Conservation (phyloP, 129 eudicot species). For the Arctium lappa region DNA sequence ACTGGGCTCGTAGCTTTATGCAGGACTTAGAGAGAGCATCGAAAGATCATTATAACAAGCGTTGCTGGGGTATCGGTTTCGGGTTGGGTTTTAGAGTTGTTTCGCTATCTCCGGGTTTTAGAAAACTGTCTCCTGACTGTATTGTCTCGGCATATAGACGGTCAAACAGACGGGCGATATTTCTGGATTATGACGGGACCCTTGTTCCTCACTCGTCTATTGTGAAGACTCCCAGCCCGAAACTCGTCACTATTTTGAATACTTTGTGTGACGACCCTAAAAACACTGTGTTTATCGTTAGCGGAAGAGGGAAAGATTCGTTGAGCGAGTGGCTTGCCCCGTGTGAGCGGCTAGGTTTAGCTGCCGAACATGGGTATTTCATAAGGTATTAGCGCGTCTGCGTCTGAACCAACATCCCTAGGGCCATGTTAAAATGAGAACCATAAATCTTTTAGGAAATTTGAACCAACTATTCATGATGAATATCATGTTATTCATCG, state of each 20-base stretch:
- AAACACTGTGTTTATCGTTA: slow-evolving; percentile 69
- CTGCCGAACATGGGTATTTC: slow-evolving; percentile 87
- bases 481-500: too few relatives aligned
- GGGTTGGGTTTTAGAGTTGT: slow-evolving; percentile 69
- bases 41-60: slow-evolving; percentile 57
- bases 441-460: background rate
- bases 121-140: slow-evolving; percentile 48
- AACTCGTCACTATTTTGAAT: slow-evolving; percentile 49
- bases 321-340: slow-evolving; percentile 71
- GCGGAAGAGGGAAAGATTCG: slow-evolving; percentile 67
- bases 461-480: too few relatives aligned
- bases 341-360: slow-evolving; percentile 66
- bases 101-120: slow-evolving; percentile 62
- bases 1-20: slow-evolving; percentile 83
- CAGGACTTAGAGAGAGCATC: slow-evolving; percentile 75
- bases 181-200: slow-evolving; percentile 84
- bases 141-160: slow-evolving; percentile 63
- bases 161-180: slow-evolving; percentile 64
- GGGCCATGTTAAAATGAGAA: too few relatives aligned
- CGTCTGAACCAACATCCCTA: background rate
- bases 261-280: slow-evolving; percentile 66
- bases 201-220: slow-evolving; percentile 56
- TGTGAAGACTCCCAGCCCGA: slow-evolving; percentile 47
- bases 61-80: slow-evolving; percentile 84
- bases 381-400: slow-evolving; percentile 41